Evolutionary conservation across 2,329 filamentous ascomycete genomes (phyloP), one percentile per base, ranked within the genome.

Genomic region (Leptographium radiaticola): DNA sequence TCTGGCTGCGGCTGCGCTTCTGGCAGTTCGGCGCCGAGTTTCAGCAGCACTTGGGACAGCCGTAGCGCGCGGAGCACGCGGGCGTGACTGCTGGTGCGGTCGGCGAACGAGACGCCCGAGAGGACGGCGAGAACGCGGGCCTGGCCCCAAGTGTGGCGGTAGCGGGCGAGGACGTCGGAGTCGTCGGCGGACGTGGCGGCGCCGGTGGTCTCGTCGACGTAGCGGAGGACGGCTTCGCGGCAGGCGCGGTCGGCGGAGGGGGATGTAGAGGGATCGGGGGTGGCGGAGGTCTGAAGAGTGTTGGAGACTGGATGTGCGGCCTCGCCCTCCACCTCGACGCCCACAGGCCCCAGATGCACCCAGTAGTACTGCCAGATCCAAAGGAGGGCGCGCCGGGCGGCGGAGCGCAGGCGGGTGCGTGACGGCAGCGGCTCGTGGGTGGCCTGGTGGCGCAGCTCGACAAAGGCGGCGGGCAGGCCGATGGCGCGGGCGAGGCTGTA

Each of bases 301-400:
- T 40, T n/a, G n/a, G n/a, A n/a, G n/a, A 12, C 40, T 43, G n/a
- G 6, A 18, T 13, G 15, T 6, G 45, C 9, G n/a, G 2, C 16
- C 9, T 15, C 31, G 8, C 18, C 30, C n/a, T 25, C 43, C 5
- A 30, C 53, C 13, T 33, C 50, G 12, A 36, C 48, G 2, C 34
- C 40, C 10, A 15, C 53, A 0, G 47, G 56, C 7, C 49, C 54
- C 20, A 81, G 65, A 45, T 76, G 70, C 62, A 67, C 70, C 90
- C 90, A 97, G 71, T 95, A 96, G 66, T 87, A 87, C 52, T 83
- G 76, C 87, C 88, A 95, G 51, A 96, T 82, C 90, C 90, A 96
- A 46, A 75, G 73, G 57, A 96, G 72, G 1, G 86, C 87, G 61
- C 84, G 80, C 58, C 75, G 70, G 1, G 85, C 80, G 1, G 86